Percentiles rank a stretch among this genome's conserved stretches.
Evolutionary conservation across 345 rosid genomes (phyloP).

Genomic region (Passiflora organensis): DNA sequence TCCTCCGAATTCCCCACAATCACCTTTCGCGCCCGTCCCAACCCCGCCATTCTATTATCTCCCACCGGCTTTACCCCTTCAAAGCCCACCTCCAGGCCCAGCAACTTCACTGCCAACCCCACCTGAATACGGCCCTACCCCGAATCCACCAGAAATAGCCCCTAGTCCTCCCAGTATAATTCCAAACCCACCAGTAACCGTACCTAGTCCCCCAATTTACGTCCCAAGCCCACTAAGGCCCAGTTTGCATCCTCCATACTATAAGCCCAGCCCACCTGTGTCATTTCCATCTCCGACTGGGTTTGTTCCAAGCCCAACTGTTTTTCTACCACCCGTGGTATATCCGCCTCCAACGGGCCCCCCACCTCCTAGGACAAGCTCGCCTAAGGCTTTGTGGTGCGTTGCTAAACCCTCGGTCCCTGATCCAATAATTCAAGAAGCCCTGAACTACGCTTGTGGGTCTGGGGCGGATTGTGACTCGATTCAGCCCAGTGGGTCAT

Average conservation of each 20-base stretch:
- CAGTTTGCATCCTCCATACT: background rate
- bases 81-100: slow-evolving; percentile 48
- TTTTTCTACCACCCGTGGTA: slow-evolving; percentile 64
- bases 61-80: slow-evolving; percentile 32
- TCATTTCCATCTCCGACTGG: slow-evolving; percentile 25
- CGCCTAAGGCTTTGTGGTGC: slow-evolving; percentile 66
- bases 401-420: slow-evolving; percentile 95
- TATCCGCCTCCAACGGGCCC: slow-evolving; percentile 72
- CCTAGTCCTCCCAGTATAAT: slow-evolving; percentile 10
- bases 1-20: slow-evolving; percentile 49
- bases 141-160: slow-evolving; percentile 20
- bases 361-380: slow-evolving; percentile 39
- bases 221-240: slow-evolving; percentile 2
- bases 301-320: slow-evolving; percentile 39
- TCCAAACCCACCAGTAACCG: slow-evolving; percentile 28
- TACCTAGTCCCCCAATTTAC: slow-evolving; percentile 22
- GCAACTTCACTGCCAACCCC: slow-evolving; percentile 12
- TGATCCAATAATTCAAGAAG: slow-evolving; percentile 89
- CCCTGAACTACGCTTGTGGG: slow-evolving; percentile 90
- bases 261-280: slow-evolving; percentile 27
- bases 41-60: slow-evolving; percentile 19
- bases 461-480: slow-evolving; percentile 84
- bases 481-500: slow-evolving; percentile 55
- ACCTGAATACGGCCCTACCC: background rate
- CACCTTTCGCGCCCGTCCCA: slow-evolving; percentile 27